Evolutionary conservation across 164 flowering plant genomes (phyloP), one percentile per base, ranked within the genome.

Genomic region (Piper betle): DNA sequence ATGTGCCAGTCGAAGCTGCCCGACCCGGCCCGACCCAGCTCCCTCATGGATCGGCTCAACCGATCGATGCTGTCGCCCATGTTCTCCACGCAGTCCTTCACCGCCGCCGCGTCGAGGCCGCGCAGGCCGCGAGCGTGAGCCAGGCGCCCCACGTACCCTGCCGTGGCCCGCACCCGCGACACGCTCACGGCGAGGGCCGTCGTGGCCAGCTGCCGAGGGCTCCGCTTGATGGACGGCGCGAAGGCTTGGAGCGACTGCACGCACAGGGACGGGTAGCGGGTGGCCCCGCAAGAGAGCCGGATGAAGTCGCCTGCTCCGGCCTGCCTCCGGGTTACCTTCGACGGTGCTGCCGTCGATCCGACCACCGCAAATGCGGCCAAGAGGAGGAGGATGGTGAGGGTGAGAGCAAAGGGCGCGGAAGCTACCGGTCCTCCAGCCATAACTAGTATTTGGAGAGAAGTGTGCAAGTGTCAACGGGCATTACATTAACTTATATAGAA

Each of bases 11-110:
- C 5, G 57, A 73, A 72, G 53, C 41, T 57, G 13, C 57, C 58
- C 5, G 40, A 52, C 6, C 53, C 56, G 4, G 33, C 40, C 12
- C 39, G 55, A 10, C 75, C 67, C 13, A 77, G 72, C 65, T 77
- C 80, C 16, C 18, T 17, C 3, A 68, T 33, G 20, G 80, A 71
- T 52, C 40, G 57, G 48, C 68, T 61, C 18, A 74, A 65, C 62
- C 68, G 38, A 55, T 77, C 73, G 20, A 74, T 75, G 46, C 60
- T 67, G 39, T 77, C 75, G 18, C 63, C 58, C 69, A 77, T 65
- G 63, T 60, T 70, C 16, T 69, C 71, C 37, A 69, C 25, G 62
- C 80, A 77, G 66, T 77, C 78, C 43, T 56, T 62, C 39, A 72
- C 25, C 15, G 69, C 80, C 40, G 57, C 68, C 19, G 8, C 17